These are phyloP conservation scores for Eutypella sp. DNA, from an alignment of 2,329 filamentous ascomycete genomes.

Conservation along the genomic window DNA sequence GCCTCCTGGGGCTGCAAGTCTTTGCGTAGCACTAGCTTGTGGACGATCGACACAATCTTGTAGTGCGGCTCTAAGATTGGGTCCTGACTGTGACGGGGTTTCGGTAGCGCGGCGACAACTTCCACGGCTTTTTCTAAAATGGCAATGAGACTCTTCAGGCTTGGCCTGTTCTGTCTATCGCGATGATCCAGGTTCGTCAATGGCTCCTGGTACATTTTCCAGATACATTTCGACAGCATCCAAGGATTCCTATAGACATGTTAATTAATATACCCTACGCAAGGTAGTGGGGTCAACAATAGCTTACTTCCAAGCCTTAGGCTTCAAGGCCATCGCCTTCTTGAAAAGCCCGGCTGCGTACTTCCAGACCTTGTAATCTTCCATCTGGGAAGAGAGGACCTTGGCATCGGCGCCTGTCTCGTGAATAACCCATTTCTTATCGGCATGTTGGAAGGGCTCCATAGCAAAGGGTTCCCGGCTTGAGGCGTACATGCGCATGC, in stretches of 20 bases:
- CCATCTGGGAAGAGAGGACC: conserved; percentile 52
- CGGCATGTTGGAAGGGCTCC: conserved; percentile 54
- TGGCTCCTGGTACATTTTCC: conserved; percentile 57
- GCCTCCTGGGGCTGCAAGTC: conserved; percentile 45
- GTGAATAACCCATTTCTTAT: conserved; percentile 54
- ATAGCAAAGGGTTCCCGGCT: conserved; percentile 59
- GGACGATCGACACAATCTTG: conserved; percentile 75
- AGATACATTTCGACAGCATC: conserved; percentile 58
- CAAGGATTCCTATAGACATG: conserved; percentile 43
- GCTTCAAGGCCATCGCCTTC: conserved; percentile 50
- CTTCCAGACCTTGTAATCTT: conserved; percentile 57
- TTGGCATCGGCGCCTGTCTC: conserved; percentile 42
- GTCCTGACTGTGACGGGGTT: conserved; percentile 57
- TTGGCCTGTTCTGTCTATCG: conserved; percentile 34
- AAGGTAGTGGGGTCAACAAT: neutral
- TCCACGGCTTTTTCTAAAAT: conserved; percentile 48
- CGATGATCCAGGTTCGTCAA: conserved; percentile 38
- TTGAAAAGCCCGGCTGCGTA: conserved; percentile 52
- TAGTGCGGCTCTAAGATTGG: conserved; percentile 89
- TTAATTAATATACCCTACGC: conserved; percentile 16
- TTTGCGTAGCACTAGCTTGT: conserved; percentile 67
- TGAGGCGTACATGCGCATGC: conserved; percentile 57
- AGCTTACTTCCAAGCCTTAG: conserved; percentile 53
- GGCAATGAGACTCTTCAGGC: conserved; percentile 38
- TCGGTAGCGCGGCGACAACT: conserved; percentile 46